phyloP scores from a whole-genome alignment of 768 basidiomycete species.

The Pleurotus tuoliensis region DNA sequence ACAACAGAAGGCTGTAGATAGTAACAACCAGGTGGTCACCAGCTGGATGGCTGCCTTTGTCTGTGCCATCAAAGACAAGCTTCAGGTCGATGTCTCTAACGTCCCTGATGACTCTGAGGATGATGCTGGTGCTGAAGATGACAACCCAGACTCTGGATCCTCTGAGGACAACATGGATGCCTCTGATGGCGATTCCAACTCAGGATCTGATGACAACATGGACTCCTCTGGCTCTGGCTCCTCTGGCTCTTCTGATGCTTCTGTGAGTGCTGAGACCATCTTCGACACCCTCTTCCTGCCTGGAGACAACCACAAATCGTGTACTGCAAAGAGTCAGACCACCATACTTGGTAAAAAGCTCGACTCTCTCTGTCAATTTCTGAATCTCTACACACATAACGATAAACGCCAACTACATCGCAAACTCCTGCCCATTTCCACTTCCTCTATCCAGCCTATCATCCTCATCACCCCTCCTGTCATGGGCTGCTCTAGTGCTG shows the following conservation, averaged over 20 bases:
- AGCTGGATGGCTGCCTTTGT: not conserved
- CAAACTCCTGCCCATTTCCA: not conserved
- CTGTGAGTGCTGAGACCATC: too few species aligned
- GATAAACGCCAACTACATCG: not conserved
- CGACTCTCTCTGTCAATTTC: not conserved
- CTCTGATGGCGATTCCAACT: not conserved
- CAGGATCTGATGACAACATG: not conserved
- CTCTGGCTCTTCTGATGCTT: too few species aligned
- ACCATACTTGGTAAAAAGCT: not conserved
- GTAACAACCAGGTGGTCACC: not conserved
- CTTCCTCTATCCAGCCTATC: not conserved
- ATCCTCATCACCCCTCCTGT: not conserved
- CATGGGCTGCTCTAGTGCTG: conserved; percentile 3
- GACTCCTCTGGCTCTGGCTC: not conserved
- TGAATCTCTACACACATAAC: not conserved
- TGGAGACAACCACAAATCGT: too few species aligned
- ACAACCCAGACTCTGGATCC: not conserved
- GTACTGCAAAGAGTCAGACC: not conserved
- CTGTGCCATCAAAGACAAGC: not conserved
- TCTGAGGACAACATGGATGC: not conserved
- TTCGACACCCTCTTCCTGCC: too few species aligned
- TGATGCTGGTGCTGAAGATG: too few species aligned
- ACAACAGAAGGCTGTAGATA: not conserved
- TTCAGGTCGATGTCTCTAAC: not conserved
- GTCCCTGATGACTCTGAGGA: not conserved